Percentiles rank a stretch among this genome's conserved stretches.
Evolutionary conservation across 805 yeast species (phyloP).

Genomic region (Starmera quercuum): DNA sequence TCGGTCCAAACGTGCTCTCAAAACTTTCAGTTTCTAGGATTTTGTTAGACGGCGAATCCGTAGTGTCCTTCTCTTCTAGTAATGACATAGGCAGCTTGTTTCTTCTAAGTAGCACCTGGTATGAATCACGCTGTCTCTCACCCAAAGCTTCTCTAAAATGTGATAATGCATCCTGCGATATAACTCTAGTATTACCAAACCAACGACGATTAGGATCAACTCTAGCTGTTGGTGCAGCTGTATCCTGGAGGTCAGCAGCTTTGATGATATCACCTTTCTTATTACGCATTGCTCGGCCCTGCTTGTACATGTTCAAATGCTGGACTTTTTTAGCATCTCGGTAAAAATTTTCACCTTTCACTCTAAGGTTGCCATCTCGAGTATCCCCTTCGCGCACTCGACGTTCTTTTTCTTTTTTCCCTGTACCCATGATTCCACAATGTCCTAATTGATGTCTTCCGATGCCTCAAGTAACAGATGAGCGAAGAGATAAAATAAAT

Average conservation of each 20-base stretch:
- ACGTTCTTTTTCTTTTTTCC: slow-evolving; percentile 85
- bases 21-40: slow-evolving; percentile 87
- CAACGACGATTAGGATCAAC: slow-evolving; percentile 95
- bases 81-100: slow-evolving; percentile 95
- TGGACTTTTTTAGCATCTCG: slow-evolving; percentile 89
- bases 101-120: slow-evolving; percentile 80
- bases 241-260: slow-evolving; percentile 84
- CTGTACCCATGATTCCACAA: slow-evolving; percentile 85
- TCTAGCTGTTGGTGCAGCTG: slow-evolving; percentile 83
- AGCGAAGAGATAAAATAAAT: too few relatives aligned
- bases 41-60: slow-evolving; percentile 68
- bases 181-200: slow-evolving; percentile 97
- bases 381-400: slow-evolving; percentile 74
- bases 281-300: slow-evolving; percentile 81
- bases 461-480: too few relatives aligned
- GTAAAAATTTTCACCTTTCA: slow-evolving; percentile 95
- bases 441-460: too few relatives aligned
- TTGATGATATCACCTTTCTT: slow-evolving; percentile 79
- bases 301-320: slow-evolving; percentile 86
- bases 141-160: slow-evolving; percentile 95
- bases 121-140: slow-evolving; percentile 71
- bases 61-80: slow-evolving; percentile 76
- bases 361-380: slow-evolving; percentile 85
- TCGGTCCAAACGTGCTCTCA: slow-evolving; percentile 84
- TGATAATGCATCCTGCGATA: slow-evolving; percentile 90